Evolutionary conservation across 2,329 filamentous ascomycete species (phyloP).

Genomic region (Phyllosticta capitalensis): DNA sequence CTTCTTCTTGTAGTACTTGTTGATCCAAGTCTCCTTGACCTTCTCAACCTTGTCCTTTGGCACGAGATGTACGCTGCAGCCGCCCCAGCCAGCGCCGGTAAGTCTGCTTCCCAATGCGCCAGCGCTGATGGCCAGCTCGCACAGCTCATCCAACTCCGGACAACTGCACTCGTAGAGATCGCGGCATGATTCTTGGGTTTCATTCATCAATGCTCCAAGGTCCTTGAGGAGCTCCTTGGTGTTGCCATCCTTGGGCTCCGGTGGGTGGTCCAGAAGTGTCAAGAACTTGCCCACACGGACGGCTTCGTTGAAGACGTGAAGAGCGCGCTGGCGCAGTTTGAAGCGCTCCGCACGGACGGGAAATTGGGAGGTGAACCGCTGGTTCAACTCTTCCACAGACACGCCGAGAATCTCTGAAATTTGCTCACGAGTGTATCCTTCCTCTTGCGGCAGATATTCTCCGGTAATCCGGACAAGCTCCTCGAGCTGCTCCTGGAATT

Average conservation of each 20-base stretch:
- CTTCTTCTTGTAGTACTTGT: conserved; percentile 71
- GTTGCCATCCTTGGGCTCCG: conserved; percentile 36
- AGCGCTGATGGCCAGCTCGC: conserved; percentile 63
- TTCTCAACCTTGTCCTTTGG: conserved; percentile 70
- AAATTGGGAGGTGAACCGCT: conserved; percentile 76
- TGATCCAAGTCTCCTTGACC: conserved; percentile 68
- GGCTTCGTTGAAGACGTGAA: conserved; percentile 88
- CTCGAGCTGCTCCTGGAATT: conserved; percentile 55
- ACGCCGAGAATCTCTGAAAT: conserved; percentile 64
- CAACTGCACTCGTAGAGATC: conserved; percentile 87
- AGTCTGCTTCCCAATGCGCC: conserved; percentile 78
- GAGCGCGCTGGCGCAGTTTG: conserved; percentile 74
- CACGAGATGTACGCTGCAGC: conserved; percentile 89
- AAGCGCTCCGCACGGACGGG: conserved; percentile 81
- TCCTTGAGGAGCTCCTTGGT: conserved; percentile 58
- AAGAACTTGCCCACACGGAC: conserved; percentile 78
- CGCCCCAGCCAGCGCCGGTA: conserved; percentile 94
- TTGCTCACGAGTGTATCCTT: conserved; percentile 83
- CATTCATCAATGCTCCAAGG: conserved; percentile 78
- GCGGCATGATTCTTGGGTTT: conserved; percentile 79
- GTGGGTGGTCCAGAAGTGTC: conserved; percentile 50
- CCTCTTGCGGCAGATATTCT: conserved; percentile 62
- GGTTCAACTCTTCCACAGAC: conserved; percentile 60
- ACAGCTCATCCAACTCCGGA: conserved; percentile 84
- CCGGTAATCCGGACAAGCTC: conserved; percentile 61